Evolutionary conservation across 2,329 filamentous ascomycete genomes (phyloP).

Genomic region (Paraphaeosphaeria sporulosa): DNA sequence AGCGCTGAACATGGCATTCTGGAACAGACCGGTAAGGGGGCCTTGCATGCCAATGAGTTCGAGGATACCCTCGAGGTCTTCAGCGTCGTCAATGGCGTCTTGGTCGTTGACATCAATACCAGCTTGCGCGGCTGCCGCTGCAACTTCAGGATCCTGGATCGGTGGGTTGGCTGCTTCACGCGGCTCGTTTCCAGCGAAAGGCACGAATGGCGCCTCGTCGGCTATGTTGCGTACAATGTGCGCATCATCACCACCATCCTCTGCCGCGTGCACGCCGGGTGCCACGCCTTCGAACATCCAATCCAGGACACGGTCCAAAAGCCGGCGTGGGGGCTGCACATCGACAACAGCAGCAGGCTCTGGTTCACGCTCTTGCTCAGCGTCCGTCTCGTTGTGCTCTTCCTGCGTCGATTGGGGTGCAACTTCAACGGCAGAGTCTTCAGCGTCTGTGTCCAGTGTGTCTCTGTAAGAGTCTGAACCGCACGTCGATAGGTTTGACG

Average conservation of each 20-base stretch:
- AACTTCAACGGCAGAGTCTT: constrained; percentile 16
- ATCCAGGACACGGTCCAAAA: constrained; percentile 48
- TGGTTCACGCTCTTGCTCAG: constrained; percentile 10
- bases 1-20: constrained; percentile 94
- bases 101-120: constrained; percentile 73
- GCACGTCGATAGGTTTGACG: constrained; percentile 13
- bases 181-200: constrained; percentile 54
- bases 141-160: constrained; percentile 63
- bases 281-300: constrained; percentile 60
- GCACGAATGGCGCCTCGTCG: constrained; percentile 68
- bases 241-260: constrained; percentile 60
- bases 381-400: constrained; percentile 14
- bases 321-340: constrained; percentile 21
- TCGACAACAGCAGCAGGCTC: constrained; percentile 11
- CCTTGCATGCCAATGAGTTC: constrained; percentile 97
- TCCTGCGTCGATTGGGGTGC: constrained; percentile 1
- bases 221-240: constrained; percentile 66
- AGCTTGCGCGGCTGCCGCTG: constrained; percentile 70
- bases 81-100: constrained; percentile 79
- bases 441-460: constrained; percentile 5
- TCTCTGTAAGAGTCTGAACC: constrained; percentile 20
- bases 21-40: constrained; percentile 85
- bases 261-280: constrained; percentile 32
- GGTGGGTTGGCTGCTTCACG: constrained; percentile 35
- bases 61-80: constrained; percentile 95